Base-by-base conservation (phyloP, 495 filamentous ascomycete genomes). In the Podospora pseudocomata region DNA sequence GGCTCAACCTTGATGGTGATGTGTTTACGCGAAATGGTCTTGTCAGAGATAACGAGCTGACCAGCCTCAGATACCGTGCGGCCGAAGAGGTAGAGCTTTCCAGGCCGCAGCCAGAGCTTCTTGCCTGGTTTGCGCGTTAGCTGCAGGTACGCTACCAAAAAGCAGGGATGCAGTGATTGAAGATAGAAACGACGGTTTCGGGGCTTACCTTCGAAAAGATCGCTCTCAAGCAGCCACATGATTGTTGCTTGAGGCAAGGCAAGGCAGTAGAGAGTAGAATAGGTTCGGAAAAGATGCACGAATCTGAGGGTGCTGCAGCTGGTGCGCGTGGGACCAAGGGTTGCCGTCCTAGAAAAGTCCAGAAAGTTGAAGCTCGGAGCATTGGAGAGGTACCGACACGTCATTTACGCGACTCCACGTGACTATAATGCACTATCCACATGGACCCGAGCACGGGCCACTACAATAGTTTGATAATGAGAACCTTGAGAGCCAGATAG, bases 21-120 rank as follows among this genome's bases (percentile, higher is more conserved):
- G 77, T 99, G 95, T 69, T 94, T 90, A 34, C 94, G 86, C n/a
- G 95, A 99, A 62, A 99, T 89, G 5, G 88, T 88, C 68, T 90
- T 89, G 66, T 93, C 82, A 63, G 78, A 92, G 76, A 88, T 88
- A 74, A 73, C 85, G 79, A 84, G 80, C 76, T 86, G 72, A 78
- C 88, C 88, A 70, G 76, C 79, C 81, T 86, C 78, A 39, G 81
- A 74, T 63, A 78, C 78, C 70, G 84, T 81, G 63, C 92, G 85
- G 65, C 92, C 92, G 71, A 94, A 91, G 23, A 94, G 86, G 78
- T 92, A 94, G 70, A 83, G 87, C 78, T 91, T 91, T 27, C 91
- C 92, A 2, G 92, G 92, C 32, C 90, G 88, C 69, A 96, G 84
- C 92, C 92, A 96, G 68, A 93, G 82, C 71, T 86, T 86, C 79